Percentiles rank a stretch among this genome's conserved stretches.
Evolutionary conservation across 306 rosid species (phyloP).

Genomic region (Cyclanthera cordifolia): DNA sequence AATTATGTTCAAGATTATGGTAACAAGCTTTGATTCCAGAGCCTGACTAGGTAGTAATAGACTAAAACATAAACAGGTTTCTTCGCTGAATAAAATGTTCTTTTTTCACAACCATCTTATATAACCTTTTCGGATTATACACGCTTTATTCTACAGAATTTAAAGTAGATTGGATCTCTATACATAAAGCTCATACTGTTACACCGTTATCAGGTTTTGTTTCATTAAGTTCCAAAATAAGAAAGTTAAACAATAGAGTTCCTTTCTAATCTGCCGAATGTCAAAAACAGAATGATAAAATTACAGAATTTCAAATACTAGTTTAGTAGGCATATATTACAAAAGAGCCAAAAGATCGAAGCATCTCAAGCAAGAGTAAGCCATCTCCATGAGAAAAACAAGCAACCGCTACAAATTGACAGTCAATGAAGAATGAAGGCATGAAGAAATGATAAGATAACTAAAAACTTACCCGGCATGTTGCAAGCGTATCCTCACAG

Average conservation of each 20-base stretch:
- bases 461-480: conserved; percentile 48
- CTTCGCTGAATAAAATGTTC: neutral
- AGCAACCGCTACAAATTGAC: neutral
- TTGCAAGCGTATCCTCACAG: conserved; percentile 53
- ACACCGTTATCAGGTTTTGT: neutral
- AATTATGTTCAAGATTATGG: neutral
- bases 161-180: neutral
- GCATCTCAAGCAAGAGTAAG: neutral
- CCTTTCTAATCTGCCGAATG: neutral
- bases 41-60: neutral
- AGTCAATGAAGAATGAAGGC: neutral
- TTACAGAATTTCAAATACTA: neutral
- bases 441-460: neutral
- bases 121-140: neutral
- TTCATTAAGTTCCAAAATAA: neutral
- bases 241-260: neutral
- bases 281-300: neutral
- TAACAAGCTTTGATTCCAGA: neutral
- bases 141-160: neutral
- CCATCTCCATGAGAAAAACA: neutral
- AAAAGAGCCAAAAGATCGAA: neutral
- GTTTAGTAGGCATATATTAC: neutral
- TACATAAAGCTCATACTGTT: neutral
- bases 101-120: neutral
- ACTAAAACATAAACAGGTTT: neutral